Percentiles rank a stretch among this genome's conserved stretches.
These are phyloP conservation scores for Paecilomyces variotii DNA, from an alignment of 2,329 filamentous ascomycete genomes.

Conservation along the genomic window DNA sequence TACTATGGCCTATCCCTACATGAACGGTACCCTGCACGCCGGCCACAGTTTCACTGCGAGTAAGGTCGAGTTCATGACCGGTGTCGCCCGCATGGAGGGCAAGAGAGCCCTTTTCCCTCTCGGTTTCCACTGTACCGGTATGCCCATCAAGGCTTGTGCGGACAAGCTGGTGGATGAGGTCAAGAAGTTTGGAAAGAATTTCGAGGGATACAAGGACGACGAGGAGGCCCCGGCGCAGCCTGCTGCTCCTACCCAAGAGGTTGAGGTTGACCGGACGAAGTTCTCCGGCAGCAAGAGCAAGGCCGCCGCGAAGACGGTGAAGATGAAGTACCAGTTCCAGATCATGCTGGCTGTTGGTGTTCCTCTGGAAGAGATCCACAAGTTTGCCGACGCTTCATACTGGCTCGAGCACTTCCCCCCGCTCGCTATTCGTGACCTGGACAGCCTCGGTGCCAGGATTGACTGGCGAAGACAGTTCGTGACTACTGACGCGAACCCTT, in stretches of 20 bases:
- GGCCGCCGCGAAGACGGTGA: slow-evolving; percentile 78
- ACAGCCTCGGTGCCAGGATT: slow-evolving; percentile 74
- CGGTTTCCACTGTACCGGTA: slow-evolving; percentile 92
- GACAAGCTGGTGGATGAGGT: slow-evolving; percentile 92
- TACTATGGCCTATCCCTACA: slow-evolving; percentile 68
- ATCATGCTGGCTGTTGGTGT: slow-evolving; percentile 92
- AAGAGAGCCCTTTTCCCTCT: slow-evolving; percentile 81
- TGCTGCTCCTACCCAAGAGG: slow-evolving; percentile 55
- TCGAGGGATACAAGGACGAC: slow-evolving; percentile 66
- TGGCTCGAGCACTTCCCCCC: slow-evolving; percentile 91
- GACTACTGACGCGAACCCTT: slow-evolving; percentile 93
- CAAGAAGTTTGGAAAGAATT: slow-evolving; percentile 77
- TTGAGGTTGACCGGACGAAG: slow-evolving; percentile 79
- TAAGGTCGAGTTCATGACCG: slow-evolving; percentile 87
- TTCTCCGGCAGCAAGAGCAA: slow-evolving; percentile 92
- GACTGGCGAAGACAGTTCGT: slow-evolving; percentile 92
- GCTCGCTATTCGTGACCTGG: slow-evolving; percentile 68
- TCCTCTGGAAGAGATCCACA: slow-evolving; percentile 78
- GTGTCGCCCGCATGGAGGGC: slow-evolving; percentile 83
- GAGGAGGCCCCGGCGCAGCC: slow-evolving; percentile 44
- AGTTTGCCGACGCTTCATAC: slow-evolving; percentile 82
- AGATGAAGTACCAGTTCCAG: slow-evolving; percentile 93
- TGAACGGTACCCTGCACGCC: slow-evolving; percentile 83
- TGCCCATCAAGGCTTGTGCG: slow-evolving; percentile 95
- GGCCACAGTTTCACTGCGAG: slow-evolving; percentile 87